Evolutionary conservation across 164 flowering plant species (phyloP).

Genomic region (Houttuynia cordata): DNA sequence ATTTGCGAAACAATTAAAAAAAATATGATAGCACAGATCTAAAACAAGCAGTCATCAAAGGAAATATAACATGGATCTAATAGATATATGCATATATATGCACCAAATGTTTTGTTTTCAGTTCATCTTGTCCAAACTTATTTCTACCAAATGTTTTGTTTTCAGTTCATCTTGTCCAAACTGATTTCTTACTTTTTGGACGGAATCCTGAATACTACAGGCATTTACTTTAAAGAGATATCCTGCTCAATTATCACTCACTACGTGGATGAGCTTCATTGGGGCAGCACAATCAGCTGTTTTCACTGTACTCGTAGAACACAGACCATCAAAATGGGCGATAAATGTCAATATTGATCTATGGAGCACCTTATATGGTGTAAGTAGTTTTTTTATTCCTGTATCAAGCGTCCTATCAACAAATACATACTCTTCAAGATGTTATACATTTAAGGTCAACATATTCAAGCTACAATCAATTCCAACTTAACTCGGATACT

Average conservation of each 20-base stretch:
- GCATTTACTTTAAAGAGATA: slow-evolving; percentile 61
- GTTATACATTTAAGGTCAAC: too few relatives aligned
- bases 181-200: too few relatives aligned
- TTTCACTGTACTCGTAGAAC: slow-evolving; percentile 36
- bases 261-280: slow-evolving; percentile 73
- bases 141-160: too few relatives aligned
- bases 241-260: slow-evolving; percentile 71
- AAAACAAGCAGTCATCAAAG: too few relatives aligned
- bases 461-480: too few relatives aligned
- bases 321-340: slow-evolving; percentile 44
- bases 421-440: background rate
- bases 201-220: slow-evolving; percentile 21
- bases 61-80: too few relatives aligned
- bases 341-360: slow-evolving; percentile 53
- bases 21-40: too few relatives aligned
- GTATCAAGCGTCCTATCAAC: background rate
- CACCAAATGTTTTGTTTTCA: too few relatives aligned
- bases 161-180: too few relatives aligned
- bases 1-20: background rate
- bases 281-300: slow-evolving; percentile 81
- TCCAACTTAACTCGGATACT: too few relatives aligned
- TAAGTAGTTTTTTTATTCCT: slow-evolving; percentile 22
- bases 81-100: too few relatives aligned
- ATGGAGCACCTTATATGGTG: slow-evolving; percentile 52
- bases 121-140: too few relatives aligned